Conservation (phyloP, 108 stramenopile genomes). For the Cyclotella baltica region DNA sequence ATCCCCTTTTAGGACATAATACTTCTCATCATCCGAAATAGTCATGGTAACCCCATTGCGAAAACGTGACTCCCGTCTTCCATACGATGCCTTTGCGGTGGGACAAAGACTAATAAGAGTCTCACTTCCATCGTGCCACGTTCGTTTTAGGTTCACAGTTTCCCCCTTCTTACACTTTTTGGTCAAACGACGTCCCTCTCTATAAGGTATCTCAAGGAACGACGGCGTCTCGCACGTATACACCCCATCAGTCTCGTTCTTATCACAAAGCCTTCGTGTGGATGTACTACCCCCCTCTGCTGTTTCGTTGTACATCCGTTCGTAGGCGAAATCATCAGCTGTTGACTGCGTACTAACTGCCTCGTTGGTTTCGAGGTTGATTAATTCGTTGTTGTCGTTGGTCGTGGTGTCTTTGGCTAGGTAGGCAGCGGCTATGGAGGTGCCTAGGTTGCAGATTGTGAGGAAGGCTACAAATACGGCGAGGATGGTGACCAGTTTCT, state of each 20-base stretch:
- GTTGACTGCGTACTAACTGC: slow-evolving; percentile 32
- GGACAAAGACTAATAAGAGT: slow-evolving; percentile 10
- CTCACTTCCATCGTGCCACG: slow-evolving; percentile 10
- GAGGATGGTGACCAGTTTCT: slow-evolving; percentile 40
- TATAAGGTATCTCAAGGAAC: slow-evolving; percentile 9
- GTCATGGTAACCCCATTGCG: slow-evolving; percentile 4
- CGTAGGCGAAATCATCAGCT: slow-evolving; percentile 8
- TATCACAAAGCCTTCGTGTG: slow-evolving; percentile 3
- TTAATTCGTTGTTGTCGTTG: slow-evolving; percentile 26
- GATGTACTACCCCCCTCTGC: too few species aligned
- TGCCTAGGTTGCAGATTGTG: slow-evolving; percentile 58
- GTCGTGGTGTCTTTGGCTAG: slow-evolving; percentile 61
- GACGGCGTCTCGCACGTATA: slow-evolving; percentile 19
- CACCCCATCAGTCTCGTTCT: not conserved
- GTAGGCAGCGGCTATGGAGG: slow-evolving; percentile 60
- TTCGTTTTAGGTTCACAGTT: slow-evolving; percentile 19
- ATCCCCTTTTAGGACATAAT: slow-evolving; percentile 21
- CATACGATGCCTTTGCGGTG: not conserved
- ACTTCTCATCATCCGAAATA: not conserved
- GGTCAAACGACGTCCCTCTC: not conserved
- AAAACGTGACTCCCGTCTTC: slow-evolving; percentile 4
- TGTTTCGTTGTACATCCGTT: slow-evolving; percentile 9
- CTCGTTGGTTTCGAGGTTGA: slow-evolving; percentile 15
- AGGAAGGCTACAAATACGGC: slow-evolving; percentile 47
- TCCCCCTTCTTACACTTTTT: slow-evolving; percentile 19